phyloP scores from a whole-genome alignment of 768 basidiomycete genomes.

The Clavulina sp. region DNA sequence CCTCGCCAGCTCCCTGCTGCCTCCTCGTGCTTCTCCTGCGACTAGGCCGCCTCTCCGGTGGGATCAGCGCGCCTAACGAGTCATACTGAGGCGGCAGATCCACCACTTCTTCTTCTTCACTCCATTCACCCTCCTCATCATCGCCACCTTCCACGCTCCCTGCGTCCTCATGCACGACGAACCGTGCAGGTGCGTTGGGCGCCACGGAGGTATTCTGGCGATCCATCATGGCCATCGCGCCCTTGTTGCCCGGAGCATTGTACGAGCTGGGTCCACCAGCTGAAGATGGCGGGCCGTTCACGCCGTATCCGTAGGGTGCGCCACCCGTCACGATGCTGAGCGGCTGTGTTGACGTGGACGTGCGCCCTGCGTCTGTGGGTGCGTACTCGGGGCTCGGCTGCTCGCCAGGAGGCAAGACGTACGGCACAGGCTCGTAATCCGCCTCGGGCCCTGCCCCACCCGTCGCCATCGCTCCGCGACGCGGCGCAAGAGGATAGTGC shows the following conservation, averaged over 20 bases:
- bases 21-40: background rate
- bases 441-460: too few relatives aligned
- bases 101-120: conserved; percentile 7
- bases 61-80: background rate
- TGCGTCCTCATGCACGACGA: conserved; percentile 9
- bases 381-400: background rate
- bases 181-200: conserved; percentile 7
- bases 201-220: background rate
- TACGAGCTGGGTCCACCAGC: background rate
- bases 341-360: too few relatives aligned
- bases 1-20: background rate
- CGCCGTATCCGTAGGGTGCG: too few relatives aligned
- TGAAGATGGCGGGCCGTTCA: too few relatives aligned
- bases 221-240: background rate
- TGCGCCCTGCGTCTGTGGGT: background rate
- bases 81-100: conserved; percentile 11
- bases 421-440: conserved; percentile 10
- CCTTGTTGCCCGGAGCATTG: too few relatives aligned
- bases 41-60: background rate
- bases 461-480: too few relatives aligned
- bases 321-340: too few relatives aligned
- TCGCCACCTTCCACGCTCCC: conserved; percentile 2
- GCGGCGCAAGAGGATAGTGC: conserved; percentile 2
- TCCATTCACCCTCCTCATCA: conserved; percentile 2
- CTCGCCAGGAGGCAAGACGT: conserved; percentile 5